phyloP scores from a whole-genome alignment of 495 filamentous ascomycete species.

The Opeltia flavorubescens region DNA sequence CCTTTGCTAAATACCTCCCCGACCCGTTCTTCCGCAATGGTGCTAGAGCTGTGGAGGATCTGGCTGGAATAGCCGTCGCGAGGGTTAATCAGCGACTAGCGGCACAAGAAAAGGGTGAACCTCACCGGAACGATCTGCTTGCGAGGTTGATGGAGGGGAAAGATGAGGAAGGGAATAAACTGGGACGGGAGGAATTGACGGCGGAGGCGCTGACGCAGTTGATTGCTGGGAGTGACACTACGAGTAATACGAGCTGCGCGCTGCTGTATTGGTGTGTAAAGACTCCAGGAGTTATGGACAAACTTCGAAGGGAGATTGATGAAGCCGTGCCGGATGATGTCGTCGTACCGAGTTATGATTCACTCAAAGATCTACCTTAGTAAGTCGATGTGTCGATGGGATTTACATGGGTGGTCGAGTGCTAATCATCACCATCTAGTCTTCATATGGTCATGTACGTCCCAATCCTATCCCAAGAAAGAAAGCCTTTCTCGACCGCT shows the following conservation, averaged over 20 bases:
- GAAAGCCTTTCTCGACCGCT: slow-evolving; percentile 84
- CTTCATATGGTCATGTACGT: not conserved
- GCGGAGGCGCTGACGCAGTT: slow-evolving; percentile 83
- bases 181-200: slow-evolving; percentile 67
- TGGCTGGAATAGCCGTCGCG: slow-evolving; percentile 58
- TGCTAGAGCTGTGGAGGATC: slow-evolving; percentile 32
- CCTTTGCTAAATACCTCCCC: slow-evolving; percentile 37
- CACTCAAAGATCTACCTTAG: slow-evolving; percentile 66
- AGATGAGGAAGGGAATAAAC: slow-evolving; percentile 58
- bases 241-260: slow-evolving; percentile 78
- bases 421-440: not conserved
- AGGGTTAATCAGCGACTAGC: slow-evolving; percentile 61
- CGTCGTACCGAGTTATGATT: slow-evolving; percentile 53
- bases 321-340: slow-evolving; percentile 42
- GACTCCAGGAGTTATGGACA: slow-evolving; percentile 57
- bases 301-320: slow-evolving; percentile 62
- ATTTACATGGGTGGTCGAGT: not conserved
- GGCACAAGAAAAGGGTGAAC: slow-evolving; percentile 40
- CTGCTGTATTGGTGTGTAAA: slow-evolving; percentile 61
- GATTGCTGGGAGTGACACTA: slow-evolving; percentile 84
- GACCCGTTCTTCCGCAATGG: slow-evolving; percentile 39
- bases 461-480: slow-evolving; percentile 36
- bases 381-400: slow-evolving; percentile 16
- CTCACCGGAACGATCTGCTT: slow-evolving; percentile 59
- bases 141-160: slow-evolving; percentile 76